These are phyloP conservation scores for Xylaria cubensis DNA, from an alignment of 495 filamentous ascomycete genomes.

Conservation along the genomic window DNA sequence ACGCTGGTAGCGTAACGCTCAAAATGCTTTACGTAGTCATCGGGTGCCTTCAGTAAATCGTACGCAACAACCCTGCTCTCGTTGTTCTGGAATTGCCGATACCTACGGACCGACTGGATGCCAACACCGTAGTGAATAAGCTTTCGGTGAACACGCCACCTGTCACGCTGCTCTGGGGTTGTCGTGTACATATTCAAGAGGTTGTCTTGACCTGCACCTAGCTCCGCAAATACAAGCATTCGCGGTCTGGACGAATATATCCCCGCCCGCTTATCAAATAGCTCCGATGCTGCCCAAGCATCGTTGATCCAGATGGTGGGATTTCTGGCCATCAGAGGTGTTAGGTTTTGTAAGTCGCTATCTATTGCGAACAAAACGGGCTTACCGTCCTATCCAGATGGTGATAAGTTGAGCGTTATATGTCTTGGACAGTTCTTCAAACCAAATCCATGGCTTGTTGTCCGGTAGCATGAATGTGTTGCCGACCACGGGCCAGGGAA, in stretches of 20 bases:
- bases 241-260: constrained; percentile 62
- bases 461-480: constrained; percentile 65
- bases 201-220: constrained; percentile 64
- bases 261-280: constrained; percentile 62
- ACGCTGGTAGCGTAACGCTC: constrained; percentile 70
- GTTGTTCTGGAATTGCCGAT: constrained; percentile 66
- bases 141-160: constrained; percentile 68
- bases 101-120: constrained; percentile 64
- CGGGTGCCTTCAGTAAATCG: constrained; percentile 56
- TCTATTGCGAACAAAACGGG: background rate
- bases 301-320: constrained; percentile 72
- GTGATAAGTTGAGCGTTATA: constrained; percentile 64
- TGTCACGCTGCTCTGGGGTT: constrained; percentile 57
- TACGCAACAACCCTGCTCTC: constrained; percentile 59
- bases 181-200: constrained; percentile 62
- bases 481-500: constrained; percentile 57
- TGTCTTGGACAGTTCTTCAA: constrained; percentile 62
- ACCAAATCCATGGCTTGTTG: constrained; percentile 70
- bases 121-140: constrained; percentile 67
- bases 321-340: constrained; percentile 43
- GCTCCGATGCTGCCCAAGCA: constrained; percentile 63
- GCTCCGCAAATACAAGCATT: constrained; percentile 66
- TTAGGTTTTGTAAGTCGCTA: background rate
- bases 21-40: constrained; percentile 65
- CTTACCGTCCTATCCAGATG: constrained; percentile 64